Percentiles rank a stretch among this genome's conserved stretches.
Evolutionary conservation across 768 basidiomycete genomes (phyloP).

Genomic region (Boletus edulis): DNA sequence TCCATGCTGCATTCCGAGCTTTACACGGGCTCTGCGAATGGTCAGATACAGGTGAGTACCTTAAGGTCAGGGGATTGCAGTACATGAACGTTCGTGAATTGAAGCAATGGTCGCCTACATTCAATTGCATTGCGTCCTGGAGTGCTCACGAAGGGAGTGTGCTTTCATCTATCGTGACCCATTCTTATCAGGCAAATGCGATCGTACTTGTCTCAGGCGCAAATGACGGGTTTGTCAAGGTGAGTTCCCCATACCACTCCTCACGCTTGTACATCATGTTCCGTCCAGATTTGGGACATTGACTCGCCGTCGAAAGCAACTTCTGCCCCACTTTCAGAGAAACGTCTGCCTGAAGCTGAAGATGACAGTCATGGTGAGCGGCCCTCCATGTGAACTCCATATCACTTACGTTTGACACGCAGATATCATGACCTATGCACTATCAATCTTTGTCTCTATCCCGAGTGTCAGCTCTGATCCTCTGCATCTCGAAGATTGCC

Average conservation of each 20-base stretch:
- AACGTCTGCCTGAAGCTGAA: slow-evolving; percentile 5
- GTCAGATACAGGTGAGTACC: slow-evolving; percentile 60
- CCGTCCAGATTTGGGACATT: slow-evolving; percentile 54
- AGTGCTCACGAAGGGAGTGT: slow-evolving; percentile 77
- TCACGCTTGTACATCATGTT: not conserved
- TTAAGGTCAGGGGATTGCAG: not conserved
- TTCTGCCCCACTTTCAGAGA: not conserved
- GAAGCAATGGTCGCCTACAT: slow-evolving; percentile 80
- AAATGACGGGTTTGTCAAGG: slow-evolving; percentile 84
- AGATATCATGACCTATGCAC: slow-evolving; percentile 76
- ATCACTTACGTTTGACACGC: slow-evolving; percentile 1
- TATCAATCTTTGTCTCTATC: slow-evolving; percentile 84
- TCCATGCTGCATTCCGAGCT: slow-evolving; percentile 65
- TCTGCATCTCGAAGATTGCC: slow-evolving; percentile 77
- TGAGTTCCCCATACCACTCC: slow-evolving; percentile 25
- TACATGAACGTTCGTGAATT: not conserved
- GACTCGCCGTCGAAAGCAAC: slow-evolving; percentile 19
- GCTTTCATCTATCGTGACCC: slow-evolving; percentile 70
- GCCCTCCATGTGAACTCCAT: not conserved
- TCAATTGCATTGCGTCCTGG: slow-evolving; percentile 85
- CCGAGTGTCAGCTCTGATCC: slow-evolving; percentile 78
- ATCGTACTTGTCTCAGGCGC: slow-evolving; percentile 70
- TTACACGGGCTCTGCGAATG: slow-evolving; percentile 65
- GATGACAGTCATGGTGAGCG: slow-evolving; percentile 22
- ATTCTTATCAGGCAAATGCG: slow-evolving; percentile 22